phyloP scores from a whole-genome alignment of 2,329 filamentous ascomycete species.

The Phoma sp. region DNA sequence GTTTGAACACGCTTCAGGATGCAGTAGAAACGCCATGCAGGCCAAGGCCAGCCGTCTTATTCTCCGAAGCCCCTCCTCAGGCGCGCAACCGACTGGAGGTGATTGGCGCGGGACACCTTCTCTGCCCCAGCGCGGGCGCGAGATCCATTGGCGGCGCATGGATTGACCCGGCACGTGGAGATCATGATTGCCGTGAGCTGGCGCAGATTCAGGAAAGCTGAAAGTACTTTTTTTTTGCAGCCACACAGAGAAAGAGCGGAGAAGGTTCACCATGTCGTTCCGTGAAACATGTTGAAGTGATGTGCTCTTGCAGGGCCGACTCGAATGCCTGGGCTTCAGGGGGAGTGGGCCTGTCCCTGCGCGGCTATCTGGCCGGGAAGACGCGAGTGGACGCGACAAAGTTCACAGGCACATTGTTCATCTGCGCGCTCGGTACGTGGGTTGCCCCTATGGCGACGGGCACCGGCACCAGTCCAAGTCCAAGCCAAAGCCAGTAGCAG shows the following conservation, averaged over 20 bases:
- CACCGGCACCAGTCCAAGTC: neutral
- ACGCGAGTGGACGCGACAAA: neutral
- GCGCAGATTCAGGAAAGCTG: neutral
- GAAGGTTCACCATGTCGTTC: no score
- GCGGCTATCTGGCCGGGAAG: no score
- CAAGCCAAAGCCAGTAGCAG: neutral
- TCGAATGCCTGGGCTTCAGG: no score
- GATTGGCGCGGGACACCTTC: neutral
- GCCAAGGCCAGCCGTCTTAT: neutral
- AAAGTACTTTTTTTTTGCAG: neutral
- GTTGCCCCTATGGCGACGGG: neutral
- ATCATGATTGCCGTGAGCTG: neutral
- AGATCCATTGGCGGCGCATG: neutral
- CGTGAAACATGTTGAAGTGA: no score
- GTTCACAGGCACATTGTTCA: neutral
- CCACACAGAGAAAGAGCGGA: no score
- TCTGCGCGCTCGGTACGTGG: conserved; percentile 4
- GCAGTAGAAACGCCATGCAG: neutral
- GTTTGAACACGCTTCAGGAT: neutral
- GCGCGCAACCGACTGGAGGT: neutral
- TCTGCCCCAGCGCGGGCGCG: neutral
- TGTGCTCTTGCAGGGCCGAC: no score
- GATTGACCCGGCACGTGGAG: conserved; percentile 3
- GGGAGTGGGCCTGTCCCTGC: no score
- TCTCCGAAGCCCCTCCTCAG: conserved; percentile 2